Evolutionary conservation across 1,139 yeast genomes (phyloP), one percentile per base, ranked within the genome.

Genomic region (Meyerozyma elateridarum): DNA sequence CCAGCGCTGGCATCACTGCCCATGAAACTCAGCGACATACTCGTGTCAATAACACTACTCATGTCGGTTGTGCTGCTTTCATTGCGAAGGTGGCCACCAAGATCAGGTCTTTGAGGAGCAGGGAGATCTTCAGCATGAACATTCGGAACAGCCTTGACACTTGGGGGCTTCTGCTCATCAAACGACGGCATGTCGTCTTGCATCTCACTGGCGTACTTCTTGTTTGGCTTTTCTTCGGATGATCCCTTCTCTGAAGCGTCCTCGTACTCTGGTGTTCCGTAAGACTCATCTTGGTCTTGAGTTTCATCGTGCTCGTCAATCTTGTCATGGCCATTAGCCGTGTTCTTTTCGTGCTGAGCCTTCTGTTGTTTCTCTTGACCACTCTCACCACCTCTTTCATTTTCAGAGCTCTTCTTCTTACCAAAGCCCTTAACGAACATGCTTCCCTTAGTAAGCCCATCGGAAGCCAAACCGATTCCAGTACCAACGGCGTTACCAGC

Each of bases 1-100:
- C 88, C 88, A 5, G 79, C 73, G 36, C 65, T 51, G 3, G 72
- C 57, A 28, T 60, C 62, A 20, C 60, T 59, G 16, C 48, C 44
- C 29, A 60, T 49, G 36, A 24, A 15, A 18, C 27, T 24, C 27
- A 24, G 27, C 18, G 14, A 18, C 27, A 59, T 45, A 39, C 69
- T 56, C 12, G 29, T 13, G 13, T 63, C 58, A 13, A 67, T 66
- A 49, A 68, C 64, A 40, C 63, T 55, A 28, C 55, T 44, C 25
- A 44, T 46, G 31, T 60, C 64, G 6, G 64, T 55, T 15, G 47
- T 43, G 21, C 37, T 46, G 39, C 66, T 58, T 8, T 41, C 38
- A 20, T 44, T 46, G 37, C 70, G 51, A 18, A 41, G 44, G 33
- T 64, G 64, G 37, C 51, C 54, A 18, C 42, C 44, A 20, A 41